A percentile compares a stretch with the other conserved stretches of the same genome.
These are phyloP conservation scores for Cylindrotheca closterium DNA, from an alignment of 108 stramenopile genomes.

Conservation along the genomic window DNA sequence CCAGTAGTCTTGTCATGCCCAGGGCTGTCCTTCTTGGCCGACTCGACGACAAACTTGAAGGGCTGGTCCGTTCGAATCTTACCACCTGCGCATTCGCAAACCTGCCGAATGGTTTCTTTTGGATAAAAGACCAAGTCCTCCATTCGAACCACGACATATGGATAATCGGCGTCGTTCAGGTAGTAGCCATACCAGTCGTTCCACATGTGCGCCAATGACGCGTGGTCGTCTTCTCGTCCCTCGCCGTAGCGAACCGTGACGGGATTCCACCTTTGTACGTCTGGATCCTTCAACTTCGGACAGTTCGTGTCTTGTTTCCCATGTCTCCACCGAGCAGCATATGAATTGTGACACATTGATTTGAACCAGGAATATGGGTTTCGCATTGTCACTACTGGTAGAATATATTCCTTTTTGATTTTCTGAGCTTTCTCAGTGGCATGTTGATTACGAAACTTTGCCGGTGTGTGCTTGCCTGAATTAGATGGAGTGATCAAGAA, in stretches of 20 bases:
- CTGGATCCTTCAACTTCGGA: conserved; percentile 52
- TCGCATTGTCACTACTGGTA: conserved; percentile 71
- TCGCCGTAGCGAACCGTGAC: conserved; percentile 64
- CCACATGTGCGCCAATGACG: conserved; percentile 65
- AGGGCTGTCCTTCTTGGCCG: conserved; percentile 69
- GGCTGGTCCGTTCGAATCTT: conserved; percentile 45
- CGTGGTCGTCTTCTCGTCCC: conserved; percentile 40
- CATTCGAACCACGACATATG: conserved; percentile 54
- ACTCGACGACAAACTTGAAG: conserved; percentile 59
- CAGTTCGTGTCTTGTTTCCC: conserved; percentile 26
- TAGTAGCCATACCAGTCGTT: conserved; percentile 83
- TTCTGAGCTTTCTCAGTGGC: conserved; percentile 34
- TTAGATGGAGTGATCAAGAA: too few species aligned
- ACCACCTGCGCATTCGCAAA: conserved; percentile 86
- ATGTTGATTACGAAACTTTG: conserved; percentile 49
- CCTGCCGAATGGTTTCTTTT: conserved; percentile 36
- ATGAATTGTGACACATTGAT: conserved; percentile 71
- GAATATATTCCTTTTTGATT: conserved; percentile 54
- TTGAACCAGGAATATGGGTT: conserved; percentile 78
- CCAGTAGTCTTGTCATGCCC: conserved; percentile 76
- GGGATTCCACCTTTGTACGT: conserved; percentile 43
- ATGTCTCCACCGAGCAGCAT: conserved; percentile 68
- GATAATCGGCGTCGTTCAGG: conserved; percentile 45
- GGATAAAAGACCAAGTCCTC: conserved; percentile 69
- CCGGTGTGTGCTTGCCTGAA: conserved; percentile 82